Base-by-base conservation (phyloP, 2,329 filamentous ascomycete genomes). In the Fusarium sp. region DNA sequence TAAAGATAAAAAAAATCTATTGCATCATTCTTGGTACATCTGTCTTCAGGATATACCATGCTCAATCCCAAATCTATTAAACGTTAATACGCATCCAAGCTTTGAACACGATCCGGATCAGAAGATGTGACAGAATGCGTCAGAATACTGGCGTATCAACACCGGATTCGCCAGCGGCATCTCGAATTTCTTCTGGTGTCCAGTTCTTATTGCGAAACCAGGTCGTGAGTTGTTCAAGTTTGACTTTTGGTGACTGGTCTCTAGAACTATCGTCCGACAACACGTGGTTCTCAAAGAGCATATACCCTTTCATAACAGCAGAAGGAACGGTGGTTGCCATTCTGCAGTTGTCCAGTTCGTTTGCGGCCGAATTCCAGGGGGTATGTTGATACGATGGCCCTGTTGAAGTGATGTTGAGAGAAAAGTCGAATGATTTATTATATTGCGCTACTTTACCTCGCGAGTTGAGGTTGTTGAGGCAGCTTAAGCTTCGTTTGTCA, bases 281-380 rank as follows among this genome's bases (percentile, higher is more conserved):
- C 16, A 51, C 11, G 48, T 37, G 30, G 7, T 10, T 9, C 4
- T 4, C 4, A 37, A 51, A 13, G 21, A 59, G 66, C 37, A 70
- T 50, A 51, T 46, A 61, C 2, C 54, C 40, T 8, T 41, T 41
- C 42, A 5, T 59, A 25, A 8, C 56, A 63, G 32, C 66, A 40
- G 28, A 71, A 69, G 23, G 63, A 56, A 30, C 18, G 23, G 25
- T 8, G 12, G 45, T 5, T 20, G 7, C 25, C 25, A 13, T 41
- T 32, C 5, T 51, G 34, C n/a, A 16, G 32, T 23, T 23, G 13
- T 18, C 18, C 14, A 51, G 18, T 34, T 25, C 16, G 30, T 14
- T 34, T 18, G 20, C 18, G 5, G 16, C 12, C 11, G 9, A 21
- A 11, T 16, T 34, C 16, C 10, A 25, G 14, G 16, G 16, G 16